Conservation (phyloP, 1,284 basidiomycete genomes). For the Melampsora larici-populina region DNA sequence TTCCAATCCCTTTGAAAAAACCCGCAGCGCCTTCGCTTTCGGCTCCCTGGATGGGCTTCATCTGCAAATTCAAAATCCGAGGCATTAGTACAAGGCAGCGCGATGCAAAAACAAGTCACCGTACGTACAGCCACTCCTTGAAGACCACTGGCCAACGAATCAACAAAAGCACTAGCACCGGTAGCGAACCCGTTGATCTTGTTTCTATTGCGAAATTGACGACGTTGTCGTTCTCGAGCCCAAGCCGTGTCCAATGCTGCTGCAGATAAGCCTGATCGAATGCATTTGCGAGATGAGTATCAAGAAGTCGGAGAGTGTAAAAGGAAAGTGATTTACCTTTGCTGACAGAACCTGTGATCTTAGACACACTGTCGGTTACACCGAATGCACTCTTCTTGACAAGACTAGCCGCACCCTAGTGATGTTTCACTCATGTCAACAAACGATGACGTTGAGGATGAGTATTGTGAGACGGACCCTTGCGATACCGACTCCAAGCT, state of each 20-base stretch:
- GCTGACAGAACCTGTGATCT: constrained; percentile 93
- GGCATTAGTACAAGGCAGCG: background rate
- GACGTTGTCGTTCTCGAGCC: constrained; percentile 44
- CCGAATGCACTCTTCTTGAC: constrained; percentile 99
- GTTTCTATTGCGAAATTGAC: constrained; percentile 41
- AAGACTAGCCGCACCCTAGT: constrained; percentile 91
- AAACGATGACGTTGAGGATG: background rate
- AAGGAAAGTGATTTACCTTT: constrained; percentile 64
- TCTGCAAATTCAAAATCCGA: constrained; percentile 56
- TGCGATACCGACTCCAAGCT: constrained; percentile 94
- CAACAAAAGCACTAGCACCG: constrained; percentile 89
- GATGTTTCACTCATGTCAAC: constrained; percentile 28
- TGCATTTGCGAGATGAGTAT: constrained; percentile 58
- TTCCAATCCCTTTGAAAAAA: constrained; percentile 97
- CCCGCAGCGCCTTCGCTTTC: constrained; percentile 89
- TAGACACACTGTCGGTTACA: constrained; percentile 89
- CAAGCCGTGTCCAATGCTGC: constrained; percentile 42
- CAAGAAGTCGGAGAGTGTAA: background rate
- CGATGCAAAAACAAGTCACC: constrained; percentile 6
- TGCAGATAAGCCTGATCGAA: constrained; percentile 58
- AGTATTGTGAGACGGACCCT: constrained; percentile 61
- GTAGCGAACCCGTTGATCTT: constrained; percentile 59
- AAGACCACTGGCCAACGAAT: constrained; percentile 88
- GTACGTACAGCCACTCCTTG: constrained; percentile 82
- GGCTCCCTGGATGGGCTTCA: constrained; percentile 94